A percentile compares a stretch with the other conserved stretches of the same genome.
These are phyloP conservation scores for Sugiyamaella xylanicola DNA, from an alignment of 1,139 yeast genomes.

Conservation along the genomic window DNA sequence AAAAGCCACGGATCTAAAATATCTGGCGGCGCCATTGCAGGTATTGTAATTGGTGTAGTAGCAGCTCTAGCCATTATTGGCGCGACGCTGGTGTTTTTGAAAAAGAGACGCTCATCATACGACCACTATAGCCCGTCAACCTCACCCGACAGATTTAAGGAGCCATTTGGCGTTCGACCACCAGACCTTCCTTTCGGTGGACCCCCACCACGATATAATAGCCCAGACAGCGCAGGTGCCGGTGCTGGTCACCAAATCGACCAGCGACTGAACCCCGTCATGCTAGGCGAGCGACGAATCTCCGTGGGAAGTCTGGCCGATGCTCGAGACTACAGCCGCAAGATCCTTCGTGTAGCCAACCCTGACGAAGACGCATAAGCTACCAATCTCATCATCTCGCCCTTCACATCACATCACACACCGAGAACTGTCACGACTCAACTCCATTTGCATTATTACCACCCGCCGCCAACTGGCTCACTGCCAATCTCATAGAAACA, in stretches of 20 bases:
- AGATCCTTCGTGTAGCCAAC: constrained; percentile 72
- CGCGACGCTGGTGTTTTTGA: constrained; percentile 50
- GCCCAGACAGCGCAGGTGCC: neutral
- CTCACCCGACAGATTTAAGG: constrained; percentile 34
- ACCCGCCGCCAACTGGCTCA: neutral
- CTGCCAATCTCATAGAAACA: constrained; percentile 8
- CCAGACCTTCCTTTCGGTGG: constrained; percentile 26
- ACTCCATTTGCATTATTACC: constrained; percentile 2
- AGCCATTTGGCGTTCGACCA: constrained; percentile 33
- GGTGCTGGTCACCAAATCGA: constrained; percentile 54
- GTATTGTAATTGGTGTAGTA: constrained; percentile 39
- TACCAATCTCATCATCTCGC: neutral
- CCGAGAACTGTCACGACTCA: too few species aligned
- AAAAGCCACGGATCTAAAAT: constrained; percentile 20
- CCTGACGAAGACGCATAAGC: constrained; percentile 51
- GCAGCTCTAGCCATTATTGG: constrained; percentile 49
- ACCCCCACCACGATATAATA: constrained; percentile 16
- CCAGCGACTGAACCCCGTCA: constrained; percentile 65
- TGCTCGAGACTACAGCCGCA: constrained; percentile 73
- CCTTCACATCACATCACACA: neutral
- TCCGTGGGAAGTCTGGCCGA: constrained; percentile 78
- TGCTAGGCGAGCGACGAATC: constrained; percentile 72
- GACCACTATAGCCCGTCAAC: constrained; percentile 53
- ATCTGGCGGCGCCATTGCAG: constrained; percentile 41
- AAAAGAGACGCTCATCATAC: constrained; percentile 46